Evolutionary conservation across 768 basidiomycete species (phyloP), one percentile per base, ranked within the genome.

Genomic region (Mycena crocata): DNA sequence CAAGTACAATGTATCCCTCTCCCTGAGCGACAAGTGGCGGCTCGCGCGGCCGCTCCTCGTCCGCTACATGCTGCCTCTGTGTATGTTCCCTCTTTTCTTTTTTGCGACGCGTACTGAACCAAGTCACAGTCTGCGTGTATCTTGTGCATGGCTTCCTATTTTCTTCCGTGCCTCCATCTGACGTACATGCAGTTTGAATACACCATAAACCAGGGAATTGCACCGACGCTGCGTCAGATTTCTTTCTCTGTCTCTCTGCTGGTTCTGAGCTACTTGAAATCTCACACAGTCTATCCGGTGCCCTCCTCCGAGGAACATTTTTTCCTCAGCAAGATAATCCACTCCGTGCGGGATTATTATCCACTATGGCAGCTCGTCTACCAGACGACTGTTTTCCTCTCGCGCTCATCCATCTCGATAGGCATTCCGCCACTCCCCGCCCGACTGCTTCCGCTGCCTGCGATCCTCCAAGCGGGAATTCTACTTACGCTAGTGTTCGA

Each of bases 321-420:
- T 59, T 54, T 94, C 15, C 83, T 97, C 54, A 87, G 90, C 74
- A 87, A 85, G 74, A 85, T 98, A 64, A 93, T 99, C 62, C 89
- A 93, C 72, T 90, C 88, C 1, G 84, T 95, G 23, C 86, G 95
- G 39, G 97, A 98, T 74, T 99, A 96, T 76, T 98, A 98, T 79
- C 96, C 96, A 2, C 86, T 97, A 42, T 98, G 95, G 93, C 94
- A 94, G 89, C 87, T 95, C 40, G 88, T 95, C 31, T 95, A 95
- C 73, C 94, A 94, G 83, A 88, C 93, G 24, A 93, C 93, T 44
- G 96, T 98, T 49, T 98, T 98, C 81, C 75, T 98, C 64, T 97
- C 96, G 7, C 92, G 96, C 5, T 97, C 96, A 0, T 92, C 94
- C 10, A 92, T 96, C 62, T 93, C 95, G 9, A 78, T 96, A 42